Evolutionary conservation across 495 filamentous ascomycete genomes (phyloP).

Genomic region (Daldinia childiae): DNA sequence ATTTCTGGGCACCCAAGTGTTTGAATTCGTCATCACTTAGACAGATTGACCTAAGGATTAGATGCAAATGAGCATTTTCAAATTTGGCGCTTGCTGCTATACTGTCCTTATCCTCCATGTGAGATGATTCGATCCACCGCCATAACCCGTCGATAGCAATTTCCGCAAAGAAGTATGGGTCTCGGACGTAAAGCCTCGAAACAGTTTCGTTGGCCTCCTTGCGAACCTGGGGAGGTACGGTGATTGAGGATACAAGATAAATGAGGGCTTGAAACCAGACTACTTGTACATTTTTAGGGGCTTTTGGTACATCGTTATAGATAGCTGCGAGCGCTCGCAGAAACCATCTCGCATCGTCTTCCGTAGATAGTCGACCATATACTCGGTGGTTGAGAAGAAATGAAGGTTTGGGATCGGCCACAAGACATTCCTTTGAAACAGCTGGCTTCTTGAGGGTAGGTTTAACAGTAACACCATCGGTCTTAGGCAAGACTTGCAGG

Average conservation of each 20-base stretch:
- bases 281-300: conserved; percentile 48
- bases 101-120: conserved; percentile 78
- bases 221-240: conserved; percentile 65
- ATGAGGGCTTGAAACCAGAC: conserved; percentile 86
- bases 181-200: conserved; percentile 63
- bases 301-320: conserved; percentile 53
- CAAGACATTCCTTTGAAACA: conserved; percentile 69
- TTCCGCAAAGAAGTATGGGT: conserved; percentile 63
- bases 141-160: conserved; percentile 78
- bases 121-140: conserved; percentile 76
- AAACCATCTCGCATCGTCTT: conserved; percentile 81
- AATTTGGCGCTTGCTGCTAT: conserved; percentile 74
- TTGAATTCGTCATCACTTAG: conserved; percentile 55
- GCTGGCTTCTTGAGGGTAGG: conserved; percentile 65
- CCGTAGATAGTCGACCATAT: conserved; percentile 76
- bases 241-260: conserved; percentile 72
- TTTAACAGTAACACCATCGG: conserved; percentile 54
- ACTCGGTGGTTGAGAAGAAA: conserved; percentile 85
- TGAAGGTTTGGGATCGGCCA: conserved; percentile 75
- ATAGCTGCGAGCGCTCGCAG: conserved; percentile 73
- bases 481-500: conserved; percentile 54
- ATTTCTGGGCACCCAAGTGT: conserved; percentile 49
- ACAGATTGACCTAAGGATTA: conserved; percentile 78
- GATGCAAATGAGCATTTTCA: conserved; percentile 65
- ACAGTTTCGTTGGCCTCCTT: conserved; percentile 67